Evolutionary conservation across 2,329 filamentous ascomycete genomes (phyloP).

Genomic region (Fusarium decemcellulare): DNA sequence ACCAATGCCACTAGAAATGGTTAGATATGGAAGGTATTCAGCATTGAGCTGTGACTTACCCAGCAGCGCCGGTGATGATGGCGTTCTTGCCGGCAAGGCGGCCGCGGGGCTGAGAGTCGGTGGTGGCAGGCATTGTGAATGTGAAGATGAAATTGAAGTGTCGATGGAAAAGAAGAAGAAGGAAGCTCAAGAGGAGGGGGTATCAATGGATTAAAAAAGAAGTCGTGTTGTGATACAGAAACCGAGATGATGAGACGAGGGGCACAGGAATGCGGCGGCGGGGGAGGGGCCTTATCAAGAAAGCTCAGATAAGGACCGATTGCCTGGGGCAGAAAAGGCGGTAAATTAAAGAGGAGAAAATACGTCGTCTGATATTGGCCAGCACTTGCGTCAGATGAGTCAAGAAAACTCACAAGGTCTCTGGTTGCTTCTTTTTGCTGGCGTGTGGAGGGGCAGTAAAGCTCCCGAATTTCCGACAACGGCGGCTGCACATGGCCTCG

Average conservation of each 20-base stretch:
- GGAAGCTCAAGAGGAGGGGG: conserved; percentile 1
- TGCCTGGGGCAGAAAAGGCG: not conserved
- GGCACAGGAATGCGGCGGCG: conserved; percentile 4
- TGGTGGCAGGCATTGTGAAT: conserved; percentile 44
- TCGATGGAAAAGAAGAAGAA: not conserved
- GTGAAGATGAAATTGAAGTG: not conserved
- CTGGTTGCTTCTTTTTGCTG: not conserved
- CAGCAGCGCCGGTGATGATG: conserved; percentile 87
- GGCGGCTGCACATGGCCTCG: conserved; percentile 23
- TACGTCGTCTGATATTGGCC: conserved; percentile 27
- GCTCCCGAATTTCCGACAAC: conserved; percentile 31
- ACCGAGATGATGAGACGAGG: not conserved
- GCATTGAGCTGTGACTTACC: conserved; percentile 68
- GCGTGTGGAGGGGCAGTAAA: conserved; percentile 1
- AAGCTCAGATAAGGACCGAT: conserved; percentile 33
- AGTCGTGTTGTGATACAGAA: conserved; percentile 17
- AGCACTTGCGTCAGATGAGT: conserved; percentile 1
- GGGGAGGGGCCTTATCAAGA: conserved; percentile 23
- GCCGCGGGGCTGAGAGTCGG: conserved; percentile 52
- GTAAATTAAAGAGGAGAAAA: not conserved
- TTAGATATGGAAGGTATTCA: conserved; percentile 13
- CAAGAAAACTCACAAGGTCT: conserved; percentile 11
- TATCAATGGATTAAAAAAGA: conserved; percentile 18
- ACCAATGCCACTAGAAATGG: conserved; percentile 80
- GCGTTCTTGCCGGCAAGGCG: conserved; percentile 73